Evolutionary conservation across 805 yeast genomes (phyloP).

Genomic region (Barnettozyma californica): DNA sequence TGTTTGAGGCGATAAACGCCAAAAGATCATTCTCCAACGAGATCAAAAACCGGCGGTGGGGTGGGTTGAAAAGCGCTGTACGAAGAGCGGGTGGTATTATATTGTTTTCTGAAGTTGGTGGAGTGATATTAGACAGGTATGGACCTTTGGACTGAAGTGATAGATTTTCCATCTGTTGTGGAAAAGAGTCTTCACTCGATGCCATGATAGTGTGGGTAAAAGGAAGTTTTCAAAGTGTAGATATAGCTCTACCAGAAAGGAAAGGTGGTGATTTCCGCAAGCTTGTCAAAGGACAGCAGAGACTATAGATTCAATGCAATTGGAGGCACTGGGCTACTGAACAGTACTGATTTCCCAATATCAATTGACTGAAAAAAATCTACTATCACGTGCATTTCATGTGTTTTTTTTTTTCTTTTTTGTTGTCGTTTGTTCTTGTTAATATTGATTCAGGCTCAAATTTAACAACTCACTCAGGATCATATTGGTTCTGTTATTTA

Average conservation of each 20-base stretch:
- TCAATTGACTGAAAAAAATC: neutral
- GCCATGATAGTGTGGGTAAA: neutral
- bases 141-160: neutral
- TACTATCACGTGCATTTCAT: neutral
- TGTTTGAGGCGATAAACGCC: conserved; percentile 38
- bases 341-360: neutral
- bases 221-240: neutral
- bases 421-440: neutral
- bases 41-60: conserved; percentile 46
- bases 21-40: conserved; percentile 43
- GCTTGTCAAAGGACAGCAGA: neutral
- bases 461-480: neutral
- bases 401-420: too few species aligned
- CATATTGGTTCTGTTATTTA: neutral
- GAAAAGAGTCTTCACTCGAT: neutral
- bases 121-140: neutral
- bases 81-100: conserved; percentile 26
- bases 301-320: neutral
- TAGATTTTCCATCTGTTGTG: neutral
- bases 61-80: conserved; percentile 37
- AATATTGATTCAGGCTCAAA: too few species aligned
- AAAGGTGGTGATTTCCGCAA: neutral
- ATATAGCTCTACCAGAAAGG: neutral
- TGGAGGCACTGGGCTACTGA: neutral
- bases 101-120: neutral